Base-by-base conservation (phyloP, 1,284 basidiomycete species). In the Sanghuangporus weigelae region DNA sequence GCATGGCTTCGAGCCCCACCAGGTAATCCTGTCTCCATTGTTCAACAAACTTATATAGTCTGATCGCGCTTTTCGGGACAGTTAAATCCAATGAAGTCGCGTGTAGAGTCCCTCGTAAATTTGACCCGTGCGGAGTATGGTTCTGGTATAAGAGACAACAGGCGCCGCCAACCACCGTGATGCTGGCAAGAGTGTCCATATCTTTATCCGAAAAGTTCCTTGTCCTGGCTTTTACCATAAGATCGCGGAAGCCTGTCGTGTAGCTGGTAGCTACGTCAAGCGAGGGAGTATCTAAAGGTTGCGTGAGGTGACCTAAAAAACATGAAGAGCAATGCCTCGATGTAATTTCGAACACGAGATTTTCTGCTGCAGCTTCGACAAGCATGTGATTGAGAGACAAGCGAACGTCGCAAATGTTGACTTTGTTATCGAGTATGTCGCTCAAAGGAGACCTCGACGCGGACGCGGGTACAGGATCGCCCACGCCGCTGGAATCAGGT, bases 21-120 rank as follows among this genome's bases (percentile, higher is more conserved):
- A 92, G 77, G 69, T 90, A 93, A 68, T 92, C 89, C 3, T 81
- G 82, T 69, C 84, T 79, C 92, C 92, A 94, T 68, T 91, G 87
- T 68, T 92, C 86, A 35, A 87, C 72, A 68, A 92, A 93, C 49
- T 81, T 82, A 71, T 92, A 91, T 5, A 93, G 76, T 21, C 86
- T 84, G 50, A 93, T 78, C 36, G 87, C 89, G 68, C 92, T 94
- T 11, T 91, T 84, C 3, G 92, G 92, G 21, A 93, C 84, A 62
- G 79, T 82, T 31, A 90, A 70, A 44, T 79, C 77, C 23, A 87
- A 68, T 23, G 75, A 76, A 19, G 76, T 75, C 3, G 86, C 67
- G 2, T 76, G 74, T 46, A 82, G 75, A 1, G 81, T 73, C 14
- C 81, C 68, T 16, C 82, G 81, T n/a, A 78, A 61, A 40, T 19